Conservation (phyloP, 2,329 filamentous ascomycete species). For the Pestalotiopsis sp. region DNA sequence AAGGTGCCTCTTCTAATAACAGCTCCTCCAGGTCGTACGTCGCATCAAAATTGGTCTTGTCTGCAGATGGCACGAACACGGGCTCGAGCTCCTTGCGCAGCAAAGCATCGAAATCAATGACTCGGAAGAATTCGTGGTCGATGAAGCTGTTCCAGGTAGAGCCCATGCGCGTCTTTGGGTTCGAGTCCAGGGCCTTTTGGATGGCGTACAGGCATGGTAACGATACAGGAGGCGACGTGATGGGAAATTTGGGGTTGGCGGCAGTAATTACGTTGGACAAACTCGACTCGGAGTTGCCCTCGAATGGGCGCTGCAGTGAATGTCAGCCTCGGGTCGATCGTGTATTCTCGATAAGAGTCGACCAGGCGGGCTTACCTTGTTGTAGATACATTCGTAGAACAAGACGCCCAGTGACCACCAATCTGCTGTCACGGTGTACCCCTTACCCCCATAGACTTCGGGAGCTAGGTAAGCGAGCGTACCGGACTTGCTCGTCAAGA, state of each 20-base stretch:
- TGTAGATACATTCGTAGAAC: constrained; percentile 99
- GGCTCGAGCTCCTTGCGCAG: constrained; percentile 88
- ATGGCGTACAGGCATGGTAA: constrained; percentile 89
- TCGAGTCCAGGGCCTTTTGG: constrained; percentile 76
- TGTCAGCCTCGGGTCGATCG: constrained; percentile 28
- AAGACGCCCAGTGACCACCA: constrained; percentile 98
- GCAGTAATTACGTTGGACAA: constrained; percentile 79
- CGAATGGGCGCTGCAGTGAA: constrained; percentile 75
- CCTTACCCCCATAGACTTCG: constrained; percentile 88
- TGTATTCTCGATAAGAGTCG: neutral
- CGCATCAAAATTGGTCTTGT: constrained; percentile 98
- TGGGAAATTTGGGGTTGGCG: constrained; percentile 82
- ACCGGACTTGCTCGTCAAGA: constrained; percentile 91
- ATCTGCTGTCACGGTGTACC: constrained; percentile 87
- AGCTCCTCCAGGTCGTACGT: constrained; percentile 97
- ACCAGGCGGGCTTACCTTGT: constrained; percentile 65
- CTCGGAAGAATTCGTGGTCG: constrained; percentile 84
- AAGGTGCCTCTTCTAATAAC: constrained; percentile 86
- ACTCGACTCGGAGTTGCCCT: constrained; percentile 81
- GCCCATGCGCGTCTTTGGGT: constrained; percentile 81
- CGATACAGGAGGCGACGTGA: constrained; percentile 87
- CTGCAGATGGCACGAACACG: constrained; percentile 88
- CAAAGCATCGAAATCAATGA: constrained; percentile 80
- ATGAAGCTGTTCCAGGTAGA: constrained; percentile 83
- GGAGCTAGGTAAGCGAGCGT: constrained; percentile 94